Conservation (phyloP, 495 filamentous ascomycete genomes). For the Aspergillus coremiiformis region DNA sequence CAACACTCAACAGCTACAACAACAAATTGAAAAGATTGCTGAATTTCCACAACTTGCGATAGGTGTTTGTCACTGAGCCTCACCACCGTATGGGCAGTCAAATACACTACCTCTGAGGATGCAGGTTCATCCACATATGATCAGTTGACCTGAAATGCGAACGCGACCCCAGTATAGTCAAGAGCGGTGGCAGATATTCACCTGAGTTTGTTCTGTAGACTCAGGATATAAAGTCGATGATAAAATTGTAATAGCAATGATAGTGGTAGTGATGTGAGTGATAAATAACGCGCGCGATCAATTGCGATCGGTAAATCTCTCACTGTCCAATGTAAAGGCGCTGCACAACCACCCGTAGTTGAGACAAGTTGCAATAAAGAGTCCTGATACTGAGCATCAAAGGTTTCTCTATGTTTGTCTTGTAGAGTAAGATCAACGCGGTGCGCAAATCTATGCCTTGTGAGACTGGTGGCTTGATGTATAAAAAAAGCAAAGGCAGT, state of each 20-base stretch:
- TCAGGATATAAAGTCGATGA: not conserved
- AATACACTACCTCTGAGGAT: not conserved
- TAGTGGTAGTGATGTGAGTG: not conserved
- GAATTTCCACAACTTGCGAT: not conserved
- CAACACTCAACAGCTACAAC: conserved; percentile 9
- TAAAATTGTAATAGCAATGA: not conserved
- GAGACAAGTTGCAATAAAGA: not conserved
- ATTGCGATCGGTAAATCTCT: not conserved
- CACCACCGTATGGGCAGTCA: not conserved
- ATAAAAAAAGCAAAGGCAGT: not conserved
- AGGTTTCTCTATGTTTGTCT: not conserved
- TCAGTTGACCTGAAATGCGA: not conserved
- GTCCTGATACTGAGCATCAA: not conserved
- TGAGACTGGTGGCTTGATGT: not conserved
- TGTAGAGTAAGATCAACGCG: not conserved
- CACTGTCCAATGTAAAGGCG: not conserved
- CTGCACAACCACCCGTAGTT: not conserved
- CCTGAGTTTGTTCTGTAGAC: not conserved
- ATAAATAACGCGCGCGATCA: not conserved
- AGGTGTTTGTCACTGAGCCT: not conserved
- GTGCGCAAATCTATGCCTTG: not conserved
- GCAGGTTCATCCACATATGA: not conserved
- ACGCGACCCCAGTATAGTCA: not conserved
- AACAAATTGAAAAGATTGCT: not conserved
- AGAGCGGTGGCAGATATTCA: not conserved